Base-by-base conservation (phyloP, 2,329 filamentous ascomycete species). In the Fusarium luffae region DNA sequence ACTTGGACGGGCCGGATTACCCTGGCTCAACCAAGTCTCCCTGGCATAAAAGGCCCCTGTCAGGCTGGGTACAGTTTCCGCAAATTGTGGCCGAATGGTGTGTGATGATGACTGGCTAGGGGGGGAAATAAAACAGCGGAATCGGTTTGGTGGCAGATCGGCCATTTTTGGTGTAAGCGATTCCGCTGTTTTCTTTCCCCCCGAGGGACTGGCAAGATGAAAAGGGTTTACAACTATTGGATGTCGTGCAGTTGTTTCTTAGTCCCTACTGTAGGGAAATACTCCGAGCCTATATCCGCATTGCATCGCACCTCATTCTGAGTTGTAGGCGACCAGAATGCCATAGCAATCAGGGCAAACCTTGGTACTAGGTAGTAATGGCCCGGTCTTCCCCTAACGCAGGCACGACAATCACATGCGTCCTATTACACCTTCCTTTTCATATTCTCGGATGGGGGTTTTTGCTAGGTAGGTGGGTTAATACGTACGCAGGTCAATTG, bases 1-100 rank as follows among this genome's bases (percentile, higher is more conserved):
- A 63, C 69, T 58, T 72, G 57, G 59, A 73, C 67, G 63, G 66
- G 54, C 65, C 63, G 51, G 66, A 68, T 49, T 13, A 60, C 68
- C 71, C 67, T 58, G 63, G 66, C 63, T 54, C 37, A 58, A 59
- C 43, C 43, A 43, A 54, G 55, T 54, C 46, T 49, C 58, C 63
- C 58, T 70, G 50, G 43, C 41, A 55, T 51, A 19, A 34, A 19
- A 25, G 51, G 68, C 58, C 68, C 67, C 49, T 66, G 63, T 70
- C 41, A 43, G 47, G 58, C 56, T 60, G 67, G 67, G 66, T 63
- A 57, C 50, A 16, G 54, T 49, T 70, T 68, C 67, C 63, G 68
- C 67, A 70, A 70, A 64, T 70, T 47, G 68, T 58, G 56, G 55
- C 57, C 51, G 50, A 59, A 56, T 59, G 40, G 50, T 57, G 64